These are phyloP conservation scores for Lasiodiplodia theobromae DNA, from an alignment of 2,329 filamentous ascomycete genomes.

Conservation along the genomic window DNA sequence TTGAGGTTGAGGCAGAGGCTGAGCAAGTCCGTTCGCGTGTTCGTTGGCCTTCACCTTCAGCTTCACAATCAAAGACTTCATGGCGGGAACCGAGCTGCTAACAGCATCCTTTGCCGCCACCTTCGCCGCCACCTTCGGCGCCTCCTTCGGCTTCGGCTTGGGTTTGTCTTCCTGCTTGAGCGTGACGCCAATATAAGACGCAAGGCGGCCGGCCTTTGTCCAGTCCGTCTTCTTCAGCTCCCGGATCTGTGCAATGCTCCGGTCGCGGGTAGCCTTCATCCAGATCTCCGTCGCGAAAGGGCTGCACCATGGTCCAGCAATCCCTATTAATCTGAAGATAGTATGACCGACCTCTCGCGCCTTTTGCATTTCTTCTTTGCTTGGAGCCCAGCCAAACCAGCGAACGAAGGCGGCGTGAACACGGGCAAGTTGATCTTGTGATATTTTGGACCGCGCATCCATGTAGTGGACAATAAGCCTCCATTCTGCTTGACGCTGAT, in stretches of 20 bases:
- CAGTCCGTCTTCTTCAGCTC: neutral
- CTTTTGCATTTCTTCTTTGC: neutral
- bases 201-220: neutral
- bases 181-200: neutral
- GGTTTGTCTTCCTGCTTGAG: neutral
- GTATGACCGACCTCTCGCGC: neutral
- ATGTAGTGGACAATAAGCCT: neutral
- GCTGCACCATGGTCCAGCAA: neutral
- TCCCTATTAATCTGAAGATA: fast-evolving
- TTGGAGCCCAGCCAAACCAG: slow-evolving; percentile 7
- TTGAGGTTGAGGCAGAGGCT: neutral
- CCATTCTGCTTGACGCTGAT: slow-evolving; percentile 8
- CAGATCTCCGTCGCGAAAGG: slow-evolving; percentile 6
- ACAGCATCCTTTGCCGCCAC: neutral
- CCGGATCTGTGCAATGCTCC: neutral
- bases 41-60: neutral
- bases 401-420: neutral
- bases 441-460: neutral
- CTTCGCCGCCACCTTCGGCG: too few relatives aligned
- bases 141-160: too few relatives aligned
- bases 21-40: neutral
- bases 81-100: neutral
- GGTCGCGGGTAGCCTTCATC: neutral
- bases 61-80: neutral
- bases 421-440: neutral